Conservation (phyloP, 441 rosid genomes). For the Macaranga tanarius region DNA sequence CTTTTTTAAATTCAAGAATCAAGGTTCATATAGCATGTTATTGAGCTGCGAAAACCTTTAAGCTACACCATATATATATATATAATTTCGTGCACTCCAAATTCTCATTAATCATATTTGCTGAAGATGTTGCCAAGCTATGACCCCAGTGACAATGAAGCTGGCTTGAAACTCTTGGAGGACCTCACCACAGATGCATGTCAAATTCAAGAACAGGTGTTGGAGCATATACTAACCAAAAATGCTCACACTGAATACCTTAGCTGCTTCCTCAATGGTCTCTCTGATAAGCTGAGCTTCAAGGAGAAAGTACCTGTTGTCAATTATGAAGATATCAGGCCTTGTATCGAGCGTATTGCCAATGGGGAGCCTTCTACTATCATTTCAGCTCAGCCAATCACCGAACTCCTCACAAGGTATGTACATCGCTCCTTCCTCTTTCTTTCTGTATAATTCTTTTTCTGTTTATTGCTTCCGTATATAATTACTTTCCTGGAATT, state of each 20-base stretch:
- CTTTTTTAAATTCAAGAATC: neutral
- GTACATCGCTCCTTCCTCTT: too few relatives aligned
- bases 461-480: neutral
- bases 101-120: neutral
- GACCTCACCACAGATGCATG: constrained; percentile 61
- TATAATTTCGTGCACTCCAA: constrained; percentile 10
- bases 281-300: constrained; percentile 43
- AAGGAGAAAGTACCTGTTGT: constrained; percentile 70
- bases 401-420: constrained; percentile 87
- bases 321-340: constrained; percentile 70
- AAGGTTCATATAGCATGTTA: constrained; percentile 24
- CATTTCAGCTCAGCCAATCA: constrained; percentile 69
- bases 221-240: constrained; percentile 48
- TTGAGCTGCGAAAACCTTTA: constrained; percentile 18
- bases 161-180: constrained; percentile 64
- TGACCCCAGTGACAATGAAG: constrained; percentile 69
- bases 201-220: constrained; percentile 52
- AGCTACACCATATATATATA: constrained; percentile 18
- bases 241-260: constrained; percentile 68
- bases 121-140: constrained; percentile 53
- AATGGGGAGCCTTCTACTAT: constrained; percentile 63
- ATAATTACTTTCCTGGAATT: neutral
- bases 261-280: constrained; percentile 41
- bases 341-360: constrained; percentile 64
- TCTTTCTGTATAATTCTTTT: too few relatives aligned